A percentile compares a stretch with the other conserved stretches of the same genome.
phyloP scores from a whole-genome alignment of 495 filamentous ascomycete species.

The Penicillium tannophilum region DNA sequence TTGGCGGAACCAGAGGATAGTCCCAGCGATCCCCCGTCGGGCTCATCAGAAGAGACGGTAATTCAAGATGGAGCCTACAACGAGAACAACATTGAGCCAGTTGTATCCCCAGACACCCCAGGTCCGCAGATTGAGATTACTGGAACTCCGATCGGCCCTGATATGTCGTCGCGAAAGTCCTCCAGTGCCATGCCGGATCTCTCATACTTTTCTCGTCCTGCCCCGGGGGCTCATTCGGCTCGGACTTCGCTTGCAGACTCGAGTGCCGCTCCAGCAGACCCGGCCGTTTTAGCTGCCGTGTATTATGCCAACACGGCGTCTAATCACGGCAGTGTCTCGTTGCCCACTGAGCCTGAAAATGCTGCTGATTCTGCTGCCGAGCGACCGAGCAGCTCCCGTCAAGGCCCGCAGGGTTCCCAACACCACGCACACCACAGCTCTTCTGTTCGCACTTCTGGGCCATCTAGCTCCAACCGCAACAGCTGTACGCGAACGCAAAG shows the following conservation, averaged over 20 bases:
- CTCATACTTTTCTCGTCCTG: constrained; percentile 32
- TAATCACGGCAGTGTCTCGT: constrained; percentile 10
- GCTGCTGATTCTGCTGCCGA: constrained; percentile 27
- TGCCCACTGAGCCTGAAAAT: constrained; percentile 19
- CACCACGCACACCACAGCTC: constrained; percentile 44
- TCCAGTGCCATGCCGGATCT: constrained; percentile 41
- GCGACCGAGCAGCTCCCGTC: constrained; percentile 36
- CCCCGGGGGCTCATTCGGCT: constrained; percentile 9
- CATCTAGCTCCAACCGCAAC: constrained; percentile 42
- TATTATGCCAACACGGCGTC: constrained; percentile 33
- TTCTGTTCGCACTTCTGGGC: constrained; percentile 38
- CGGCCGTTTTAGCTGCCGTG: constrained; percentile 36
- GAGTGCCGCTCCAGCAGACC: constrained; percentile 25
- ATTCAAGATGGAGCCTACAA: constrained; percentile 28
- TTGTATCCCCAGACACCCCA: constrained; percentile 43
- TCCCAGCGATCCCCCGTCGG: constrained; percentile 24
- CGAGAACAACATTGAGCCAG: constrained; percentile 42
- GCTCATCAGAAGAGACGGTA: constrained; percentile 21
- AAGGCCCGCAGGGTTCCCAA: constrained; percentile 24
- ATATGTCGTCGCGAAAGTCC: constrained; percentile 38
- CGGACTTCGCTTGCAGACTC: constrained; percentile 21
- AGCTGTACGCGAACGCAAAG: constrained; percentile 50
- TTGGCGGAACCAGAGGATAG: neutral
- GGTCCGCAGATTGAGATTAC: constrained; percentile 48
- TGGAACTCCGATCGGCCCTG: constrained; percentile 25